phyloP scores from a whole-genome alignment of 169 alveolate genomes.

The Neospora caninum region DNA sequence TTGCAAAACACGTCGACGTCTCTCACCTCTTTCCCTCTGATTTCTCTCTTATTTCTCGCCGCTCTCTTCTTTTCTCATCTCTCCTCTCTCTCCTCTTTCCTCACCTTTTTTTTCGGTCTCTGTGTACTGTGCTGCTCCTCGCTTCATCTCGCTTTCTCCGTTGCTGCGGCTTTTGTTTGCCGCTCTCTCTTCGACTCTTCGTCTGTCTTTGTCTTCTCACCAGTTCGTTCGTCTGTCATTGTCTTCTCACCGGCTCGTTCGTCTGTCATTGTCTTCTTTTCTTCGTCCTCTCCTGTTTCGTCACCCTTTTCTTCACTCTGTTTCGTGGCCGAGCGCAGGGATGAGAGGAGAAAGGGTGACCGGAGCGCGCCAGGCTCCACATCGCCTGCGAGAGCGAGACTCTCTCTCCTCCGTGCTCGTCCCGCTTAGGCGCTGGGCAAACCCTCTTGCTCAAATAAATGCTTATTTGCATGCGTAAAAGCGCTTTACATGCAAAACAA shows the following conservation, averaged over 20 bases:
- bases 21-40: too few species aligned
- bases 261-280: background rate
- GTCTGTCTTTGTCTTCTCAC: background rate
- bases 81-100: background rate
- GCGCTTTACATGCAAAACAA: too few species aligned
- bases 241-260: background rate
- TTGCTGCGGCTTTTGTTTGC: background rate
- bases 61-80: background rate
- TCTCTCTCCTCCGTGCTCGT: background rate
- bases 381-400: too few species aligned
- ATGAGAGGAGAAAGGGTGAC: too few species aligned
- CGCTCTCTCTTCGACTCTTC: background rate
- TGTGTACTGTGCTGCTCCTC: background rate
- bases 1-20: too few species aligned
- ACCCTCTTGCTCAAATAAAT: too few species aligned
- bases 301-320: background rate
- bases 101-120: background rate
- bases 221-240: background rate
- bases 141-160: background rate
- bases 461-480: too few species aligned
- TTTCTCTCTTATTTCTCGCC: background rate
- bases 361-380: too few species aligned
- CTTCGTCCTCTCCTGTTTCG: background rate
- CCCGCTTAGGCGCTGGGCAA: background rate
- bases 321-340: too few species aligned